A percentile compares a stretch with the other conserved stretches of the same genome.
Conservation (phyloP, 2,329 filamentous ascomycete genomes). For the Alternaria gaisen region DNA sequence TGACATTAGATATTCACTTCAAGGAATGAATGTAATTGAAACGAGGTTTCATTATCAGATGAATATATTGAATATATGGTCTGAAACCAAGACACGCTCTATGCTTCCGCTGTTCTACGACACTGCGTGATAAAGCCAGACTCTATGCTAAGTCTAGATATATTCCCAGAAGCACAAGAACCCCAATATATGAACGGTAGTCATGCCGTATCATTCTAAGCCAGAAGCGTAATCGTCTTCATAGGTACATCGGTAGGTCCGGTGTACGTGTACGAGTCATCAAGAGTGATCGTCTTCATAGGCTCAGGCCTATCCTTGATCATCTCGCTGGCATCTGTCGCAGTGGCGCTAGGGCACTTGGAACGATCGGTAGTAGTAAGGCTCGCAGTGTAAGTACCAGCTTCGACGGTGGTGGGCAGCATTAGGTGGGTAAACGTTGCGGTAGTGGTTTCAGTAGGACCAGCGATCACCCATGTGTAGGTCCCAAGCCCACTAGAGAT, state of each 20-base stretch:
- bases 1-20: background rate
- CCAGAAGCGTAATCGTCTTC: background rate
- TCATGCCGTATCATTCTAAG: background rate
- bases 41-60: background rate
- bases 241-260: background rate
- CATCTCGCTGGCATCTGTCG: background rate
- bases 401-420: background rate
- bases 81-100: background rate
- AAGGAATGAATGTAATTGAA: background rate
- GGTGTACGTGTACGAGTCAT: background rate
- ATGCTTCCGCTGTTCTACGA: background rate
- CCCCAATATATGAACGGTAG: background rate
- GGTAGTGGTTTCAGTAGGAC: background rate
- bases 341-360: background rate
- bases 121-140: background rate
- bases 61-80: background rate
- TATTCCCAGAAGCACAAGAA: background rate
- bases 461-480: background rate
- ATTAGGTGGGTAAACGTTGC: background rate
- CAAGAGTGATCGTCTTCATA: background rate
- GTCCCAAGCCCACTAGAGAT: background rate
- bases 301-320: background rate
- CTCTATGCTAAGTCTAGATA: background rate
- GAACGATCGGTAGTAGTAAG: too few species aligned
- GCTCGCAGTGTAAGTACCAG: background rate